phyloP scores from a whole-genome alignment of 768 basidiomycete genomes.

The Cantharellus cinnabarinus region DNA sequence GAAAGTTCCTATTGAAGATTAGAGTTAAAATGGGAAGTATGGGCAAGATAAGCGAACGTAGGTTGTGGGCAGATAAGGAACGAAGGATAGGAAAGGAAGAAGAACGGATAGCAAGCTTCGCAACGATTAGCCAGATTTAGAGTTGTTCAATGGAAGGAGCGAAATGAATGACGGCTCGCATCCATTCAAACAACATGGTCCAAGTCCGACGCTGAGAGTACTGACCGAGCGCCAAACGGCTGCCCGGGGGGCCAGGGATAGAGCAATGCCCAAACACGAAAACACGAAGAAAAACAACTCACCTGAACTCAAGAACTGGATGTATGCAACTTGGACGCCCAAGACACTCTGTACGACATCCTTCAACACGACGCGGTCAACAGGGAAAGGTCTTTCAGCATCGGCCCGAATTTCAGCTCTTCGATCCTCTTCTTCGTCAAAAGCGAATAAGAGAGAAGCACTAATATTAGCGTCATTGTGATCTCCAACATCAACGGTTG shows the following conservation, averaged over 20 bases:
- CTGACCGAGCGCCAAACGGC: too few species aligned
- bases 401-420: conserved; percentile 20
- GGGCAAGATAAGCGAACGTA: not conserved
- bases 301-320: conserved; percentile 59
- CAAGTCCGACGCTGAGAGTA: too few species aligned
- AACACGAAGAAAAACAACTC: conserved; percentile 13
- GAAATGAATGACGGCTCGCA: not conserved
- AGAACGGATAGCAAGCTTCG: not conserved
- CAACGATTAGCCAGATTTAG: not conserved
- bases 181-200: not conserved
- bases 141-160: not conserved
- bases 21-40: not conserved
- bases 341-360: conserved; percentile 60
- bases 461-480: not conserved
- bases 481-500: not conserved
- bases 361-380: conserved; percentile 53
- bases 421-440: conserved; percentile 7
- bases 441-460: not conserved
- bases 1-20: conserved; percentile 40
- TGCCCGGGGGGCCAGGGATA: not conserved
- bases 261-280: conserved; percentile 9
- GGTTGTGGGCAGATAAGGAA: not conserved
- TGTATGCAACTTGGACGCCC: conserved; percentile 41
- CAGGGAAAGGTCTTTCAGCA: conserved; percentile 43
- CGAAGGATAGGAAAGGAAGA: not conserved